phyloP scores from a whole-genome alignment of 768 basidiomycete genomes.

The Cyathus striatus region DNA sequence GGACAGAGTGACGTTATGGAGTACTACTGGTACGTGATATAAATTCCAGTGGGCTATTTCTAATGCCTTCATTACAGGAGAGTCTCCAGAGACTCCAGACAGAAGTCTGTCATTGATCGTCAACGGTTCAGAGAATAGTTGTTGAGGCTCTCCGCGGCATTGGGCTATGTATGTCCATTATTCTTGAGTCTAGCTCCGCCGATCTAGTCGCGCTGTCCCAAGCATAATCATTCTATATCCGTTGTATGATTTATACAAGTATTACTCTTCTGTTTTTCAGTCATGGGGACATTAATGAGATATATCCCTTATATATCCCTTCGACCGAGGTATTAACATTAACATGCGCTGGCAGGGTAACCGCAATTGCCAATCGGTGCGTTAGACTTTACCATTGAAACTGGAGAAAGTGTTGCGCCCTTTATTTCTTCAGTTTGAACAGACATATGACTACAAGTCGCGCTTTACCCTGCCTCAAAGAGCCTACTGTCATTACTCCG shows the following conservation, averaged over 20 bases:
- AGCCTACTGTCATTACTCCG: constrained; percentile 6
- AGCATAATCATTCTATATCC: too few species aligned
- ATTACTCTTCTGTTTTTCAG: constrained; percentile 8
- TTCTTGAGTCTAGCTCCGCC: too few species aligned
- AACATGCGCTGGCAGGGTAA: too few species aligned
- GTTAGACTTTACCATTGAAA: too few species aligned
- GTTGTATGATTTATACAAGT: too few species aligned
- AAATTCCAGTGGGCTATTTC: constrained; percentile 2
- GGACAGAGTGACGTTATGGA: constrained; percentile 93
- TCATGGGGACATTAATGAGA: not conserved
- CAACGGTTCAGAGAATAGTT: constrained; percentile 53
- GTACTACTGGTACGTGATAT: constrained; percentile 75
- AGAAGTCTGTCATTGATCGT: constrained; percentile 75
- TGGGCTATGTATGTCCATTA: constrained; percentile 5
- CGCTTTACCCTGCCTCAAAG: too few species aligned
- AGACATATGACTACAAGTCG: too few species aligned
- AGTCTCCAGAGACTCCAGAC: constrained; percentile 61
- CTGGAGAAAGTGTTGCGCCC: too few species aligned
- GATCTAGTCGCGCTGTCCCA: constrained; percentile 6
- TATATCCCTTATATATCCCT: too few species aligned
- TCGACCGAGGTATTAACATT: too few species aligned
- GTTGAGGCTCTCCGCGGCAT: constrained; percentile 1
- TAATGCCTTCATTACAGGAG: constrained; percentile 48
- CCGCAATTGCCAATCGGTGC: too few species aligned
- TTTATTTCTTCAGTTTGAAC: too few species aligned